These are phyloP conservation scores for Cytospora schulzeri DNA, from an alignment of 2,329 filamentous ascomycete genomes.

Conservation along the genomic window DNA sequence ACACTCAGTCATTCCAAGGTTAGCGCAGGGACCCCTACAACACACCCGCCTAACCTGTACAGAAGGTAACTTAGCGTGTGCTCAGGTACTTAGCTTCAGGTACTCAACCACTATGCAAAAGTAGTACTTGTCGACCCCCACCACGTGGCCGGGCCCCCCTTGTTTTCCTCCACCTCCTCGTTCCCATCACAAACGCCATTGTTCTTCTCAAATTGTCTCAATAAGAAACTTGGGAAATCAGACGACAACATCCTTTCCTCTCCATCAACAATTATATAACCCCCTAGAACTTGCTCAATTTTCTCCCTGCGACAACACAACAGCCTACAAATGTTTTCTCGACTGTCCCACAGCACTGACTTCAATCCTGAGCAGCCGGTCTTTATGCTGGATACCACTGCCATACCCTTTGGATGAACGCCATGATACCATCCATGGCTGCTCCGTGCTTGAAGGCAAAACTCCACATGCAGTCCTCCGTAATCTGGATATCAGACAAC, in stretches of 20 bases:
- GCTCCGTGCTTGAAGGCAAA: neutral
- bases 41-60: no score
- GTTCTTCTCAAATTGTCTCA: neutral
- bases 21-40: neutral
- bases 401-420: neutral
- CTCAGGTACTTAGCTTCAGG: neutral
- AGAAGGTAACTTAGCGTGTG: no score
- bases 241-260: neutral
- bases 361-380: neutral
- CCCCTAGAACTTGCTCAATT: no score
- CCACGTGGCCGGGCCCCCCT: neutral
- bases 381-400: neutral
- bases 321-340: neutral
- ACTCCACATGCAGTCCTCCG: conserved; percentile 1
- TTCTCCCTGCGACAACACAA: neutral
- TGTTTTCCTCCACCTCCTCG: neutral
- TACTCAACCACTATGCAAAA: neutral
- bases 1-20: neutral
- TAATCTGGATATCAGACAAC: neutral
- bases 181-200: neutral
- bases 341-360: neutral
- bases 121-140: neutral
- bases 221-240: neutral
- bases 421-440: neutral
- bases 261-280: no score